Base-by-base conservation (phyloP, 495 filamentous ascomycete species). In the Staphylotrichum longicolle region DNA sequence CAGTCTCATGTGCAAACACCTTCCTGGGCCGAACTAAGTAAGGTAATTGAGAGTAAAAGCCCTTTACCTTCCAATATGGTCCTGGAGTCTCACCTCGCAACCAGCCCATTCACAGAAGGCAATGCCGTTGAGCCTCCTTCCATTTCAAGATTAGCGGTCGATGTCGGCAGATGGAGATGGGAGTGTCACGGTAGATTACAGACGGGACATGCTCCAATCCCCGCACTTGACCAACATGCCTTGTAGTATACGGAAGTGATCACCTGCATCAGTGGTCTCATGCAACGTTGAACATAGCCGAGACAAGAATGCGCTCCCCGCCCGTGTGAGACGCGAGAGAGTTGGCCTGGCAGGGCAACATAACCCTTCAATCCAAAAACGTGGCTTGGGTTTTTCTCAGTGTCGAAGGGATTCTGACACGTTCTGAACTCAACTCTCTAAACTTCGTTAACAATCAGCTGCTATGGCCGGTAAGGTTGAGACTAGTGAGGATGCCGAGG, bases 251-350 rank as follows among this genome's bases (percentile, higher is more conserved):
- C 59, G 34, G 56, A 58, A 58, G 12, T 11, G 56, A 40, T 58
- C 44, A 39, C 12, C 56, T 49, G 14, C 39, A 30, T 37, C 49
- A 30, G 9, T 7, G 11, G 32, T 8, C 44, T 44, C 57, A 62
- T 60, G 60, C 54, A 61, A 60, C 66, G 52, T 39, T 52, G 20
- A 63, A 58, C 41, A 67, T 59, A 55, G 55, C 55, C 63, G 54
- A 44, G 58, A 41, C 20, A 46, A 41, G 32, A 54, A 54, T 39
- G 40, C 33, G 2, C 3, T 30, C n/a, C 46, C 45, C 12, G 5
- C 54, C 41, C 41, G 14, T 47, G 45, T 39, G 37, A 39, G 20
- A 27, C 20, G 20, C 20, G 20, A 27, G 20, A 27, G 20, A 27
- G 20, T 27, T 27, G 20, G 20, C 20, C 20, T 27, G 20, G 20